Percentiles rank a stretch among this genome's conserved stretches.
Conservation (phyloP, 2,329 filamentous ascomycete species). For the Leptographium radiaticola region DNA sequence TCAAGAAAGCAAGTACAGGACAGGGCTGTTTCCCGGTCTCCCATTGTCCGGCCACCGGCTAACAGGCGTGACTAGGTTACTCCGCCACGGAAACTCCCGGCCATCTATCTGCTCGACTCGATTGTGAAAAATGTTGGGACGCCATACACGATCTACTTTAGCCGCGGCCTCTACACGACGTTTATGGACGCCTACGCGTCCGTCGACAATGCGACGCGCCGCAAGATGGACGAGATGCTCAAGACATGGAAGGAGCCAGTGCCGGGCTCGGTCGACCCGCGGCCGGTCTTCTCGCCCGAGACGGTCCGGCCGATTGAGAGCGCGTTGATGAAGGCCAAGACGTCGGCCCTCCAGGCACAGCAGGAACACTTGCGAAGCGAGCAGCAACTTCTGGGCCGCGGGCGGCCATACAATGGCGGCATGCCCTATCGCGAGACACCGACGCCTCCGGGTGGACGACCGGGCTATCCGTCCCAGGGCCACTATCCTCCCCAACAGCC, state of each 20-base stretch:
- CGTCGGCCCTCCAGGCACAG: conserved; percentile 45
- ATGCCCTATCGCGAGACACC: conserved; percentile 57
- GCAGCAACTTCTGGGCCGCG: conserved; percentile 38
- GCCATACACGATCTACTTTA: conserved; percentile 91
- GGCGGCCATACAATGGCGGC: conserved; percentile 23
- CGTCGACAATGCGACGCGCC: conserved; percentile 69
- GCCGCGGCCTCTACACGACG: conserved; percentile 78
- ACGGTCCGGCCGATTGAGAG: conserved; percentile 87
- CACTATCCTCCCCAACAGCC: conserved; percentile 12
- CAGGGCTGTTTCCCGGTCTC: neutral
- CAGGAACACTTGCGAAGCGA: conserved; percentile 42
- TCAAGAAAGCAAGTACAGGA: conserved; percentile 66
- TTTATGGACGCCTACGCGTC: conserved; percentile 95
- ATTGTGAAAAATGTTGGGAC: conserved; percentile 98
- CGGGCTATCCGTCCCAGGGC: conserved; percentile 16
- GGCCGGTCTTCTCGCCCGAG: conserved; percentile 81
- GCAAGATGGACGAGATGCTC: conserved; percentile 93
- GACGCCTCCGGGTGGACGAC: conserved; percentile 49
- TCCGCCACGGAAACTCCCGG: conserved; percentile 79
- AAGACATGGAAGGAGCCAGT: conserved; percentile 97
- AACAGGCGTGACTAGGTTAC: conserved; percentile 48
- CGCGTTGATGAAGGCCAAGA: conserved; percentile 71
- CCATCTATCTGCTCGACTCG: conserved; percentile 95
- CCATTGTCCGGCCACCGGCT: conserved; percentile 6
- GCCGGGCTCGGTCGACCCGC: conserved; percentile 81